Base-by-base conservation (phyloP, 1,284 basidiomycete species). In the Cryptococcus sp. region DNA sequence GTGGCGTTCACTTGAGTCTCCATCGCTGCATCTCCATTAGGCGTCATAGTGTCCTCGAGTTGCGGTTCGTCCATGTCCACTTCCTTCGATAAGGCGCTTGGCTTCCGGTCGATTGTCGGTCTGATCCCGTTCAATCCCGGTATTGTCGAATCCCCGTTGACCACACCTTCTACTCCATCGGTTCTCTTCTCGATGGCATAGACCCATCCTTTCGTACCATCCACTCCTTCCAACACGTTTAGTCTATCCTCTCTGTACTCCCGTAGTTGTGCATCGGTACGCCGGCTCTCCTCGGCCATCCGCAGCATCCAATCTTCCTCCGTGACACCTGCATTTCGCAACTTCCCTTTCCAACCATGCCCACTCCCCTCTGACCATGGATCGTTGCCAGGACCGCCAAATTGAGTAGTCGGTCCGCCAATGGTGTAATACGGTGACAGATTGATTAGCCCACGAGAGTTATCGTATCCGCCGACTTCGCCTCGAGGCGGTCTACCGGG, bases 231-330 rank as follows among this genome's bases (percentile, higher is more conserved):
- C 2, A 79, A 82, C 47, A 78, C 78, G 58, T 79, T 81, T 62
- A 88, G 68, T 23, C 83, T 79, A 57, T 87, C 85, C 66, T 78
- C 81, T 63, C 91, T 79, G 69, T 85, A 84, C 63, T 80, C 82
- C 29, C 79, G 72, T 82, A 89, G 86, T 62, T 86, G 85, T 40
- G 82, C 78, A 59, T 87, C 87, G 52, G 85, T 81, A 40, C 88
- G 85, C 4, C 79, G 68, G 0, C 86, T 84, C 34, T 87, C 83
- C 68, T 81, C 81, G 2, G 91, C 88, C 55, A 87, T 87, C 70
- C 88, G 83, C 65, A 79, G 81, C 87, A 95, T 93, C 92, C 92
- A 96, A 69, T 93, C 93, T 67, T 93, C 88, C 69, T 87, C 86
- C 29, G 83, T 86, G 13, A 93, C 83, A 0, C 89, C 89, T 55